Percentiles rank a stretch among this genome's conserved stretches.
Evolutionary conservation across 2,329 filamentous ascomycete genomes (phyloP).

Genomic region (Calonectria pteridis): DNA sequence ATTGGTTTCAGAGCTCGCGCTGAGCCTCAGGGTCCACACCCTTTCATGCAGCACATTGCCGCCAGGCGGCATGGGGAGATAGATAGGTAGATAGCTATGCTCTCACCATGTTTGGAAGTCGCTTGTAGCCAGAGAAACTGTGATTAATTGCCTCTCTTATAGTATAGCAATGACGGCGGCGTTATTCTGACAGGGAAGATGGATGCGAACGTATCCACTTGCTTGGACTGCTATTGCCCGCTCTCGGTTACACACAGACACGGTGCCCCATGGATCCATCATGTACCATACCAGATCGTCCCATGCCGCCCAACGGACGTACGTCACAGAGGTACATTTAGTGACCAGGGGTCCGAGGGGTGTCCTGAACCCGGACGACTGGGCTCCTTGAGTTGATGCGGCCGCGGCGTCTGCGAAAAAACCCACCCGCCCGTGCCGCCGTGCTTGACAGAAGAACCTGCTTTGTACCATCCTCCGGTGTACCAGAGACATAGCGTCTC

Average conservation of each 20-base stretch:
- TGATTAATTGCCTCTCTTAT: slow-evolving; percentile 6
- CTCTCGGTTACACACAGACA: slow-evolving; percentile 8
- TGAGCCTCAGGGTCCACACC: slow-evolving; percentile 47
- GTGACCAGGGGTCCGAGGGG: not conserved
- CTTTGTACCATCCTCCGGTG: slow-evolving; percentile 1
- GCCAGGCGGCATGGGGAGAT: slow-evolving; percentile 30
- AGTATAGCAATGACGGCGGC: slow-evolving; percentile 10
- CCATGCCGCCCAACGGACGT: not conserved
- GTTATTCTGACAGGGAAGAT: not conserved
- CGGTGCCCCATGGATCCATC: slow-evolving; percentile 4
- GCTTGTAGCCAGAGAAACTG: slow-evolving; percentile 17
- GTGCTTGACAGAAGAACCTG: slow-evolving; percentile 20
- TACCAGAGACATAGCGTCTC: slow-evolving; percentile 27
- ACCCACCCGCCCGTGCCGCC: slow-evolving; percentile 41
- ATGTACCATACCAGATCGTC: slow-evolving; percentile 8
- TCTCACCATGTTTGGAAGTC: not conserved
- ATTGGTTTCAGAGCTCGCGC: slow-evolving; percentile 32
- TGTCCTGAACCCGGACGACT: slow-evolving; percentile 13
- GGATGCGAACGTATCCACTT: slow-evolving; percentile 9
- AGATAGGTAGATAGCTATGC: not conserved
- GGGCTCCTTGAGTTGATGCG: slow-evolving; percentile 27
- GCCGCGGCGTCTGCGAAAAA: slow-evolving; percentile 39
- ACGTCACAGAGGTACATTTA: slow-evolving; percentile 20
- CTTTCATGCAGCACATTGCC: slow-evolving; percentile 33
- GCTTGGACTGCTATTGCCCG: slow-evolving; percentile 9